Base-by-base conservation (phyloP, 192 early-diverging fungal species). In the Cetraspora pellucida region DNA sequence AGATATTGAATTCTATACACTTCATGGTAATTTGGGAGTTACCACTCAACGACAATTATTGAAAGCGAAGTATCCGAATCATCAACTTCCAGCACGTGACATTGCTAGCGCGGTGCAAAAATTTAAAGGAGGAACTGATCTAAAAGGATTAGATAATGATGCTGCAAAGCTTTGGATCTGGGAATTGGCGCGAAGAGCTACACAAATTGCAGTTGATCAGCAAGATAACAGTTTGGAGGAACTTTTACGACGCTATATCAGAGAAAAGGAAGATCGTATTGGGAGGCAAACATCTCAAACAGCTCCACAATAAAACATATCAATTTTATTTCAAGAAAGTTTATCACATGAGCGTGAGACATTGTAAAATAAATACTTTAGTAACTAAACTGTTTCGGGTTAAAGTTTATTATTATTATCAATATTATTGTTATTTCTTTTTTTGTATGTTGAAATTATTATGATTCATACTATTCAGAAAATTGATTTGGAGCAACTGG, bases 61-160 rank as follows among this genome's bases (percentile, higher is more conserved):
- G 47, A 76, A 76, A 65, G 60, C 61, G 19, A 76, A 76, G 30
- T 76, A 76, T 55, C 74, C 74, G 23, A 76, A 76, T 64, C 60
- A 66, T 46, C 60, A 64, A 64, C 28, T 76, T 17, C 50, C 74
- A 10, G 74, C 64, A 31, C 60, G 74, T 37, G 74, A 76, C 54
- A 61, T 76, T 50, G 25, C 74, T n/a, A 66, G 21, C 37, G 74
- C 74, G 28, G 64, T 76, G 19, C 61, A 65, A 66, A 76, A 55
- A 50, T 52, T 76, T 50, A 64, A 66, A 66, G 60, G 61, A 37
- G 64, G 28, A 9, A 37, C 47, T n/a, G 74, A 76, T 28, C 21
- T 54, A 72, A 76, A 66, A 52, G 28, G 63, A 63, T 59, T 66
- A 31, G 74, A 76, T n/a, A 76, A 76, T 66, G 74, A 76, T 50